phyloP scores from a whole-genome alignment of 768 basidiomycete species.

The Mycena chlorophos region DNA sequence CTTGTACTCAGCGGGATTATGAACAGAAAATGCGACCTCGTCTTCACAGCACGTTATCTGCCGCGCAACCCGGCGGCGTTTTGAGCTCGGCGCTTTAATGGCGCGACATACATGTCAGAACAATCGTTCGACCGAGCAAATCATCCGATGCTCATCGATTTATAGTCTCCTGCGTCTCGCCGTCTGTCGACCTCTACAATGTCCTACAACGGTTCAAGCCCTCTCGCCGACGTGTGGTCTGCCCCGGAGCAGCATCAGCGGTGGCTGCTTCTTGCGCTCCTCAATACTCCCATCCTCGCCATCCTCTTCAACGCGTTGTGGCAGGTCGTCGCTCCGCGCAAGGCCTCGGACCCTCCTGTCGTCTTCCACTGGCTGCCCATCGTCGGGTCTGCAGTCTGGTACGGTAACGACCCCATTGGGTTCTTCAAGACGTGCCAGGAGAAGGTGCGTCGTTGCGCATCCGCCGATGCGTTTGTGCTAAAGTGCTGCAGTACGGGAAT shows the following conservation, averaged over 20 bases:
- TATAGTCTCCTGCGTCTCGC: too few relatives aligned
- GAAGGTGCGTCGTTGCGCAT: constrained; percentile 71
- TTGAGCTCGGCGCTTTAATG: too few relatives aligned
- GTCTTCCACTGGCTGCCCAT: constrained; percentile 94
- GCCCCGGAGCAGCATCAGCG: constrained; percentile 39
- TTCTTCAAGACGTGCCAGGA: constrained; percentile 84
- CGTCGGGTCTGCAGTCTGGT: constrained; percentile 84
- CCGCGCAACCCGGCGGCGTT: too few relatives aligned
- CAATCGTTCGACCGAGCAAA: too few relatives aligned
- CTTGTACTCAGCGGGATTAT: too few relatives aligned
- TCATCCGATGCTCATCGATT: too few relatives aligned
- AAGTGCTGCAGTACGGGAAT: constrained; percentile 73
- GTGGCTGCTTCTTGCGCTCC: constrained; percentile 45
- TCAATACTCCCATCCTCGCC: constrained; percentile 69
- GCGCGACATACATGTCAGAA: too few relatives aligned
- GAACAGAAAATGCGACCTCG: too few relatives aligned
- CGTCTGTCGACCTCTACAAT: too few relatives aligned
- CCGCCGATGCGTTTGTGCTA: background rate
- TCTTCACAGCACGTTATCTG: too few relatives aligned
- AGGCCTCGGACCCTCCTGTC: constrained; percentile 75
- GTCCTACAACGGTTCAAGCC: constrained; percentile 42
- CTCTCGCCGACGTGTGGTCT: constrained; percentile 44
- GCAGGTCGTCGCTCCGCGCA: constrained; percentile 75
- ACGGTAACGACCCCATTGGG: constrained; percentile 89
- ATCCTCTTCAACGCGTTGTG: constrained; percentile 73